Conservation (phyloP, 768 basidiomycete genomes). For the Artomyces pyxidatus region DNA sequence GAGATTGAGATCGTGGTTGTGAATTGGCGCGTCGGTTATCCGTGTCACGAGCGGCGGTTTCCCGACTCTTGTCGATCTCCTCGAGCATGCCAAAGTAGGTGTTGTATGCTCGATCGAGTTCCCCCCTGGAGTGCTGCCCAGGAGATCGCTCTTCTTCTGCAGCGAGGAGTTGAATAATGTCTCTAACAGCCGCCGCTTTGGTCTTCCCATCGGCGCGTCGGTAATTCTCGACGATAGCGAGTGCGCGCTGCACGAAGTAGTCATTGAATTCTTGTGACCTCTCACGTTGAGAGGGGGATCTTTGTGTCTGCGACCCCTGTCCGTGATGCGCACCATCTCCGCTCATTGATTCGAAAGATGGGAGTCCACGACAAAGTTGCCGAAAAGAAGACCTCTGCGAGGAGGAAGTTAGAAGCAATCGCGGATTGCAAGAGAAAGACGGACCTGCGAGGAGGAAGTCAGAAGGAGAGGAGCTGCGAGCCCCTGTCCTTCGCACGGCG, state of each 20-base stretch:
- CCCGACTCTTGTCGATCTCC: background rate
- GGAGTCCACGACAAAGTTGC: too few relatives aligned
- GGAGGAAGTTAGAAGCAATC: too few relatives aligned
- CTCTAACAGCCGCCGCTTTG: background rate
- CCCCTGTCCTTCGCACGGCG: too few relatives aligned
- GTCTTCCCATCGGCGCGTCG: background rate
- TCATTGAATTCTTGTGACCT: background rate
- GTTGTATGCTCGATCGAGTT: background rate
- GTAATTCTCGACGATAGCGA: background rate
- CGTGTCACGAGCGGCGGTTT: background rate
- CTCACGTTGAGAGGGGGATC: too few relatives aligned
- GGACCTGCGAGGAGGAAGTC: too few relatives aligned
- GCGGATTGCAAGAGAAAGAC: too few relatives aligned
- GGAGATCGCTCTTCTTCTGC: background rate
- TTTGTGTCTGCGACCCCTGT: too few relatives aligned
- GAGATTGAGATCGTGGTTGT: too few relatives aligned
- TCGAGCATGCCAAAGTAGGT: background rate
- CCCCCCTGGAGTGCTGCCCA: background rate
- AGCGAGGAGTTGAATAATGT: background rate
- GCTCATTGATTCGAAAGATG: too few relatives aligned
- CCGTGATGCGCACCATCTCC: too few relatives aligned
- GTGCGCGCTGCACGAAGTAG: background rate
- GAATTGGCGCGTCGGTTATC: background rate
- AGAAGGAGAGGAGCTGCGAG: too few relatives aligned
- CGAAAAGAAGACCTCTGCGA: too few relatives aligned